These are phyloP conservation scores for Stephania japonica DNA, from an alignment of 164 flowering plant species.

Conservation along the genomic window DNA sequence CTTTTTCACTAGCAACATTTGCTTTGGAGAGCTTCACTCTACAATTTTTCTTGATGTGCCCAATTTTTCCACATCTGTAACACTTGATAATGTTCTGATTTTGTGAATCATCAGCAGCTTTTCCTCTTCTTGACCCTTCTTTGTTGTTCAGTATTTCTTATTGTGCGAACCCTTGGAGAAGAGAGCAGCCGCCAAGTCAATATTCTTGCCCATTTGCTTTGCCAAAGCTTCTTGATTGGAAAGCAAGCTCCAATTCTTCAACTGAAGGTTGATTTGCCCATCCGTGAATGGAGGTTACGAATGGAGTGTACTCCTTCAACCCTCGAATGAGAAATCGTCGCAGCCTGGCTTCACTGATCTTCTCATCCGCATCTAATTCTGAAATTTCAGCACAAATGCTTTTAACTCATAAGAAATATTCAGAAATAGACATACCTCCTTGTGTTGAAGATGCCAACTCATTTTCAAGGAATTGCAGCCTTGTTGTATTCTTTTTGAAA, in stretches of 20 bases:
- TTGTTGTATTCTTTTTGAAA: conserved; percentile 12
- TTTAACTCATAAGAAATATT: neutral
- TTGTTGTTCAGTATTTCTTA: neutral
- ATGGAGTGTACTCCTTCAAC: neutral
- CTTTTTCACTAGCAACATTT: too few species aligned
- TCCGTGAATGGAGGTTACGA: neutral
- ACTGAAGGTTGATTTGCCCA: neutral
- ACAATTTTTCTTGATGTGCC: neutral
- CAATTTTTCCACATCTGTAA: neutral
- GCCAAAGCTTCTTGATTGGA: conserved; percentile 6
- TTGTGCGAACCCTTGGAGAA: too few species aligned
- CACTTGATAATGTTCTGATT: neutral
- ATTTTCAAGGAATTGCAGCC: conserved; percentile 12
- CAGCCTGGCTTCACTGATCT: neutral
- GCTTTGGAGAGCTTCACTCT: neutral
- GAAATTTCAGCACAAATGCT: conserved; percentile 5
- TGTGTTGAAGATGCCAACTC: neutral
- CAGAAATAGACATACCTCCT: neutral
- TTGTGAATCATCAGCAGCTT: too few species aligned
- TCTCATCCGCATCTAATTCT: neutral
- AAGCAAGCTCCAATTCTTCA: conserved; percentile 1
- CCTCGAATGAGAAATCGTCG: neutral
- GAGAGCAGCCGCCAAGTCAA: too few species aligned
- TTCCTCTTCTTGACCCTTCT: neutral
- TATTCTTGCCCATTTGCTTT: neutral